Base-by-base conservation (phyloP, 768 basidiomycete genomes). In the Antrodiella citrinella region DNA sequence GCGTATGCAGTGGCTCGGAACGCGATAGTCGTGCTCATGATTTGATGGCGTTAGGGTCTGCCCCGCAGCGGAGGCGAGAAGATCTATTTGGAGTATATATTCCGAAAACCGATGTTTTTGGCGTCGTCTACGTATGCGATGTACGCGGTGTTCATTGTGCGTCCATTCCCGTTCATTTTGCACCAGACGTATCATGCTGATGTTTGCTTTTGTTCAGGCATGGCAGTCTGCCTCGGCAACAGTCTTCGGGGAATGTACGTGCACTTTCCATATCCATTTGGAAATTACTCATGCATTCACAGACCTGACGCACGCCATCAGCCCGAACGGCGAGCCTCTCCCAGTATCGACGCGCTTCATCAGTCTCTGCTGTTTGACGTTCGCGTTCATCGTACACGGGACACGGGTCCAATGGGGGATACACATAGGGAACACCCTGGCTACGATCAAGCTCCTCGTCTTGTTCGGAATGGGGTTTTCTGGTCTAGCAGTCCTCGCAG, bases 31-130 rank as follows among this genome's bases (percentile, higher is more conserved):
- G 19, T 24, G 25, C 13, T 13, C 25, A 5, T 7, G n/a, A n/a
- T n/a, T n/a, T n/a, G n/a, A 35, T 24, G 4, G 10, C 23, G 11
- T 4, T 45, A 86, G 81, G 83, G 78, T 18, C 69, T 88, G 2
- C 86, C 86, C 1, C 70, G 78, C 2, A 86, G 73, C 49, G 86
- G 86, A 1, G 86, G 82, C 2, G 85, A 87, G 68, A 87, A 86
- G 67, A 84, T 81, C 47, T 88, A 87, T 57, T 65, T 88, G 30
- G 83, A 86, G 53, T 85, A 73, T 59, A 75, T 86, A n/a, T 87
- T 77, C 63, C 69, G 75, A 43, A 70, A 70, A 3, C 86, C 85
- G 4, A 73, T 69, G 45, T 84, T 81, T 57, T 62, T 88, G 58
- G 70, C 68, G 12, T 81, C 82, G 3, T 86, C 81, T 56, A 58